phyloP scores from a whole-genome alignment of 352 stramenopile species.

The Phytophthora tubulina region DNA sequence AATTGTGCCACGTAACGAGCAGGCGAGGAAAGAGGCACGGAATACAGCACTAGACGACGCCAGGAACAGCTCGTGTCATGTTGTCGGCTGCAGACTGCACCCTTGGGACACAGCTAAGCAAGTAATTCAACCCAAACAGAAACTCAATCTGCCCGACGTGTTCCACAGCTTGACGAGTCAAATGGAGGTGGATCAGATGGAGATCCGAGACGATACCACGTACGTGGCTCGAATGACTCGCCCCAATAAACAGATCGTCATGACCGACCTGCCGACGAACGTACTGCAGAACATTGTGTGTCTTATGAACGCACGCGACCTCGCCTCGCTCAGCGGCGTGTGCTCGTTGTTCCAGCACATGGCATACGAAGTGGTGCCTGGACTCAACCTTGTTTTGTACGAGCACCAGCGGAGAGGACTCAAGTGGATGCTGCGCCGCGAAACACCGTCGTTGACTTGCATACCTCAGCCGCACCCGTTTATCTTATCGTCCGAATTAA shows the following conservation, averaged over 20 bases:
- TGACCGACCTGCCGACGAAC: constrained; percentile 75
- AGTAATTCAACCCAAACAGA: constrained; percentile 22
- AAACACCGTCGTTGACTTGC: constrained; percentile 54
- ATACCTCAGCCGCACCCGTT: constrained; percentile 61
- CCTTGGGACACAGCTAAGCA: constrained; percentile 18
- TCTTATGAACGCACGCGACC: constrained; percentile 65
- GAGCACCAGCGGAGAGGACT: constrained; percentile 78
- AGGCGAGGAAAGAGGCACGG: constrained; percentile 22
- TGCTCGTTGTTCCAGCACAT: constrained; percentile 85
- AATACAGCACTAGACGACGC: constrained; percentile 42
- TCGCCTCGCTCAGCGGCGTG: constrained; percentile 67
- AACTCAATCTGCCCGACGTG: constrained; percentile 70
- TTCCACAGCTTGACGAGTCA: constrained; percentile 74
- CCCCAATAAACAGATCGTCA: constrained; percentile 40
- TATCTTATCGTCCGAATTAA: constrained; percentile 34
- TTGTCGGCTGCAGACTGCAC: constrained; percentile 73
- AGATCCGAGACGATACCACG: constrained; percentile 70
- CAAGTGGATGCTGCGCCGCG: constrained; percentile 84
- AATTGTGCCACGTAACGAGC: constrained; percentile 35
- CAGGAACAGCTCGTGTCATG: constrained; percentile 64
- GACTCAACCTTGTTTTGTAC: constrained; percentile 77
- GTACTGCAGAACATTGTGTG: constrained; percentile 68
- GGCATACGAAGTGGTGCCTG: constrained; percentile 85
- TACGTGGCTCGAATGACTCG: constrained; percentile 65
- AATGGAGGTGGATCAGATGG: constrained; percentile 68